phyloP scores from a whole-genome alignment of 2,329 filamentous ascomycete species.

The Sclerotinia sclerotiorum region DNA sequence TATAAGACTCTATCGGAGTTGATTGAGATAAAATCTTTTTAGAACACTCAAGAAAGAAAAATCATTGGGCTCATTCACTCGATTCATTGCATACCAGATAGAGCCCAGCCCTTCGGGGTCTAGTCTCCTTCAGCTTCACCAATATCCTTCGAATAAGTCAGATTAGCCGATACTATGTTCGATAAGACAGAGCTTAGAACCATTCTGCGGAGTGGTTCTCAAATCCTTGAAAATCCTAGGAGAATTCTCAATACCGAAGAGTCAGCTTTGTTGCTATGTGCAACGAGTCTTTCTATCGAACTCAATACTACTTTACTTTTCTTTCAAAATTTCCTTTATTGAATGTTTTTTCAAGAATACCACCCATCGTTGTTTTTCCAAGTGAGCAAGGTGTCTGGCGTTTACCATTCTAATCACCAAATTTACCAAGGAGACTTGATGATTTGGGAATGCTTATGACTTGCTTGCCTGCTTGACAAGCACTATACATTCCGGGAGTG shows the following conservation, averaged over 20 bases:
- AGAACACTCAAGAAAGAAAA: too few relatives aligned
- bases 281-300: neutral
- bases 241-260: too few relatives aligned
- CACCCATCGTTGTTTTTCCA: constrained; percentile 14
- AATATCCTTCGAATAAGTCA: too few relatives aligned
- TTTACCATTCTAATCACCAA: constrained; percentile 1
- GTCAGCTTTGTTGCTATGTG: neutral
- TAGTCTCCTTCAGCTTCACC: too few relatives aligned
- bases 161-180: too few relatives aligned
- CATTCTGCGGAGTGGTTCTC: neutral
- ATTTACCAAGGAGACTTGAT: neutral
- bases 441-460: neutral
- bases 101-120: too few relatives aligned
- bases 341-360: neutral
- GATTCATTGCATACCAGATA: too few relatives aligned
- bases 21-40: too few relatives aligned
- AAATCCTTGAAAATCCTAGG: neutral
- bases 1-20: too few relatives aligned
- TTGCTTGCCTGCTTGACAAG: neutral
- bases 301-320: neutral
- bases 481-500: neutral
- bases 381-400: constrained; percentile 12
- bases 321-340: neutral
- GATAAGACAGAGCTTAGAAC: too few relatives aligned
- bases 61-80: too few relatives aligned